Evolutionary conservation across 768 basidiomycete genomes (phyloP).

Genomic region (Rossbeevera mucosa): DNA sequence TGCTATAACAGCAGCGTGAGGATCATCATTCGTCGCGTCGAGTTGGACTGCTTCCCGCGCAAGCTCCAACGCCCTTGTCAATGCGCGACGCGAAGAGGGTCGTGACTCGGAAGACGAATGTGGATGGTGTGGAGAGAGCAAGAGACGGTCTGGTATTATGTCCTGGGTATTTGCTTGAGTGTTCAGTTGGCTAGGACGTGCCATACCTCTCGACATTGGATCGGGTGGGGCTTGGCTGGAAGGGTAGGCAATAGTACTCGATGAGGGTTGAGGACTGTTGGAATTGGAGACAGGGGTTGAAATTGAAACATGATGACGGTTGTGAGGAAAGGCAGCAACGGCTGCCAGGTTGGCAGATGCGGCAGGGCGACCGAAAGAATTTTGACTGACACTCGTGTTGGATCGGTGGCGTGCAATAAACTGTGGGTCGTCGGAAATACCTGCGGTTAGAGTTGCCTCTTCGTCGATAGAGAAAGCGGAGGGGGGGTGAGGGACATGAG

Average conservation of each 20-base stretch:
- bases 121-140: slow-evolving; percentile 43
- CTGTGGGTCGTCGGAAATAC: slow-evolving; percentile 28
- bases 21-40: slow-evolving; percentile 84
- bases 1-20: slow-evolving; percentile 82
- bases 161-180: slow-evolving; percentile 33
- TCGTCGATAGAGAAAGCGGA: slow-evolving; percentile 15
- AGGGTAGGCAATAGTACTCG: slow-evolving; percentile 27
- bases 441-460: slow-evolving; percentile 17
- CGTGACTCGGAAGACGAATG: slow-evolving; percentile 44
- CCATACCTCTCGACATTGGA: slow-evolving; percentile 51
- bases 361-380: slow-evolving; percentile 30
- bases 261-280: slow-evolving; percentile 26
- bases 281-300: slow-evolving; percentile 22
- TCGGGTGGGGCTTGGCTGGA: slow-evolving; percentile 50
- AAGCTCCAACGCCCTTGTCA: slow-evolving; percentile 81
- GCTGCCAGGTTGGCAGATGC: slow-evolving; percentile 51
- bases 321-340: slow-evolving; percentile 59
- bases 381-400: slow-evolving; percentile 33
- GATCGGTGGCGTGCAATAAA: slow-evolving; percentile 32
- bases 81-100: slow-evolving; percentile 76
- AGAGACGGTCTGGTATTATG: slow-evolving; percentile 38
- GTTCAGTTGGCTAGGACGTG: slow-evolving; percentile 28
- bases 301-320: slow-evolving; percentile 35
- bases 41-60: slow-evolving; percentile 88
- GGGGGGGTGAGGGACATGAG: slow-evolving; percentile 48